Percentiles rank a stretch among this genome's conserved stretches.
phyloP scores from a whole-genome alignment of 768 basidiomycete genomes.

The Lactifluus rugatus region DNA sequence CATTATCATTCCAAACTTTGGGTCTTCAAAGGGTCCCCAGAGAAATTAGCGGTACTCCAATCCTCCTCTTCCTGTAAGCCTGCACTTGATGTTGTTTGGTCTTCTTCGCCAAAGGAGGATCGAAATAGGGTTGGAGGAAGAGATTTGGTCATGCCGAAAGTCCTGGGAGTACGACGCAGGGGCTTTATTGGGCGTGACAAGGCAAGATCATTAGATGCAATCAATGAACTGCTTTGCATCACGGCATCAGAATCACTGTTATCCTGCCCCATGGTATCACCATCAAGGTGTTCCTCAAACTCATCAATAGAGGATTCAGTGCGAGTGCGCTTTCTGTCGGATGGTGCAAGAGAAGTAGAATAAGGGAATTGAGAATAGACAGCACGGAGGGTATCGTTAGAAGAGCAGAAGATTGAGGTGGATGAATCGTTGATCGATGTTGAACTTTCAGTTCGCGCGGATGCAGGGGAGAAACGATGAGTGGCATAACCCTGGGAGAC shows the following conservation, averaged over 20 bases:
- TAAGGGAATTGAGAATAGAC: constrained; percentile 30
- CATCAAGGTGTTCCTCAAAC: constrained; percentile 11
- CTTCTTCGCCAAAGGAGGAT: not conserved
- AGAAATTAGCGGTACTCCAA: constrained; percentile 15
- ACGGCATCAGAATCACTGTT: not conserved
- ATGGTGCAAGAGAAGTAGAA: constrained; percentile 24
- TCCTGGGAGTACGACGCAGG: constrained; percentile 26
- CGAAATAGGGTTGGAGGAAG: constrained; percentile 14
- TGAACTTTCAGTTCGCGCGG: not conserved
- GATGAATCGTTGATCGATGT: constrained; percentile 8
- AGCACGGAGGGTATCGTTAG: constrained; percentile 46
- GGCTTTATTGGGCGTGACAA: constrained; percentile 29
- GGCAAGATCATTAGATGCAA: constrained; percentile 19
- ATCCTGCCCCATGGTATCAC: not conserved
- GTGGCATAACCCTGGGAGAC: constrained; percentile 52
- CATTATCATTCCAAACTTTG: constrained; percentile 3
- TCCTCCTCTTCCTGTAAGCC: constrained; percentile 17
- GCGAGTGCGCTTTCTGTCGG: constrained; percentile 32
- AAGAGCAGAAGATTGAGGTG: constrained; percentile 38
- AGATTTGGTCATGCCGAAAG: constrained; percentile 16
- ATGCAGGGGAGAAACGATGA: constrained; percentile 16
- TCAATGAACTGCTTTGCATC: constrained; percentile 6
- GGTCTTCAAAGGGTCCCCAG: not conserved
- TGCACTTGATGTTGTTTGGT: not conserved
- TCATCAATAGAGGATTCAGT: constrained; percentile 9